Base-by-base conservation (phyloP, 495 filamentous ascomycete genomes). In the Neurospora tetrasperma region DNA sequence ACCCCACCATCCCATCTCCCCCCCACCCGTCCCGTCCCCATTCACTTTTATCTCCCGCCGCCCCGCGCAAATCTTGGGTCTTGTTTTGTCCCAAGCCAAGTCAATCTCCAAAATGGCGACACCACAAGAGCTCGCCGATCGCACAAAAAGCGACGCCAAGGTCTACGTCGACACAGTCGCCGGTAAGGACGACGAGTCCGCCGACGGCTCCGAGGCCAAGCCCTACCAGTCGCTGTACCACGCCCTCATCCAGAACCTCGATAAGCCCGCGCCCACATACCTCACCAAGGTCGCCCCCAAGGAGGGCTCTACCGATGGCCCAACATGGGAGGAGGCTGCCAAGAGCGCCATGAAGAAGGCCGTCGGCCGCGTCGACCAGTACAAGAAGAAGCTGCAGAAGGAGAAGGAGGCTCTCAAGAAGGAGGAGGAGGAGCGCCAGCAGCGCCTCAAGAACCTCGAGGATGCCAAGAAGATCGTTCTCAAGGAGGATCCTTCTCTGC, bases 391-490 rank as follows among this genome's bases (percentile, higher is more conserved):
- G 85, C 84, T 89, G 42, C 87, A 87, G 76, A 92, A 91, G 85
- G 89, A 89, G 77, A 85, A 89, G 74, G 87, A 90, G 75, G 78
- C 89, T 72, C 88, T 90, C 68, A 88, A 90, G 68, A 87, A 90
- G 69, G 89, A 94, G 79, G 88, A 90, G 80, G 86, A 92, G 80
- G 90, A 93, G 81, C 88, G 91, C 70, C 88, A 90, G 73, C 90
- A 90, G 78, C 80, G 83, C n/a, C 72, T 82, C 54, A 80, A 84
- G 80, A 87, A 88, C 68, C 85, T 97, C 42, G 93, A 97, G 78
- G 90, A 94, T 71, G 91, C 93, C n/a, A 94, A 96, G 86, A 93
- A 94, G 85, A 85, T 98, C 72, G 83, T 92, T 35, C 88, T 99
- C 75, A 88, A 86, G 75, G 92, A 98, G 81, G 93, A 99, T 77